Conservation (phyloP, 139 green algal species). For the Pseudopediastrum boryanum region DNA sequence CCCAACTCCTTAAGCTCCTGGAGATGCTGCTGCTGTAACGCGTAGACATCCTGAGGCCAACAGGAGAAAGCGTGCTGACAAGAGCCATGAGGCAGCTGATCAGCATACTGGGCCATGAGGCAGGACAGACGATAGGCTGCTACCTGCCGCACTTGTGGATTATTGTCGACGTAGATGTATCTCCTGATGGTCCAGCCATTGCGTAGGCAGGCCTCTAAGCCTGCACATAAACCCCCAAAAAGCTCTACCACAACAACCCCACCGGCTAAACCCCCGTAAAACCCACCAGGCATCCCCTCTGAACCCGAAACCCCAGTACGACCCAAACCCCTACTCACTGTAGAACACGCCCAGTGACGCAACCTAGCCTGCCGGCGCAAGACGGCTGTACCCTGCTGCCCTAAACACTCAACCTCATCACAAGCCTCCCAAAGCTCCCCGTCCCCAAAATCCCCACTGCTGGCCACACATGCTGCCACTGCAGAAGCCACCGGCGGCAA, state of each 20-base stretch:
- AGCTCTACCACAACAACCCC: slow-evolving; percentile 25
- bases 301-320: background rate
- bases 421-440: no score
- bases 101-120: slow-evolving; percentile 10
- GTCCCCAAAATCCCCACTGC: no score
- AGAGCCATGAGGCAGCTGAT: background rate
- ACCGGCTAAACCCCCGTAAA: background rate
- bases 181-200: background rate
- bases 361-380: background rate
- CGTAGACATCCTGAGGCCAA: no score
- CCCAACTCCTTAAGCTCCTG: no score
- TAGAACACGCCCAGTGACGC: background rate
- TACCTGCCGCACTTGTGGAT: background rate
- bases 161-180: slow-evolving; percentile 16
- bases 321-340: background rate
- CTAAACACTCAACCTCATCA: no score
- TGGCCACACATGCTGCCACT: no score
- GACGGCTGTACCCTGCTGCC: no score
- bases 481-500: no score
- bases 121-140: no score
- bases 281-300: background rate
- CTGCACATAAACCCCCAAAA: slow-evolving; percentile 18
- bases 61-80: background rate
- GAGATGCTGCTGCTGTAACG: no score
- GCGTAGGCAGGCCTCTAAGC: no score